Evolutionary conservation across 257 asterid genomes (phyloP).

Genomic region (Solanum dulcamara): DNA sequence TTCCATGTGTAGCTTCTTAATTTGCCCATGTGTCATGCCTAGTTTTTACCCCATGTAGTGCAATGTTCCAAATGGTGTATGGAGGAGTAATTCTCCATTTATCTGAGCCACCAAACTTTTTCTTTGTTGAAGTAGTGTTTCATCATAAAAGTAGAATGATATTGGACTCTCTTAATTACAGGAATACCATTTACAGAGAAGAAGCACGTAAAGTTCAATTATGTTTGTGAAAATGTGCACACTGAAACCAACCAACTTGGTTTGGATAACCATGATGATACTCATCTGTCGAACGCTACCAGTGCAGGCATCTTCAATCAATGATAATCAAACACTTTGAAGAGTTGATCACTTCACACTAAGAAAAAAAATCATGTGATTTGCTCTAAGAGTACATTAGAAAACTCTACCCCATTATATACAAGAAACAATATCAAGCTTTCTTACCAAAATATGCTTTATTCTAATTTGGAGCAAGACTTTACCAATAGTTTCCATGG

Average conservation of each 20-base stretch:
- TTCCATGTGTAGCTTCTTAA: too few species aligned
- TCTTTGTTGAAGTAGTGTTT: neutral
- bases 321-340: neutral
- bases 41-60: too few species aligned
- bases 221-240: neutral
- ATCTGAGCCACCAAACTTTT: neutral
- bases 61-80: neutral
- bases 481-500: conserved; percentile 39
- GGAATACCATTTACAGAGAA: neutral
- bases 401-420: neutral
- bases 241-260: neutral
- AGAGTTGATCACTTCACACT: neutral
- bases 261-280: neutral
- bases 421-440: neutral
- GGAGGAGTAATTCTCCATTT: neutral
- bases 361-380: neutral
- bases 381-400: neutral
- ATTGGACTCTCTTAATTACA: too few species aligned
- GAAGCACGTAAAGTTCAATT: too few species aligned
- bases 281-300: neutral
- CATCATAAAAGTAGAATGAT: too few species aligned
- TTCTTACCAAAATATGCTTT: neutral
- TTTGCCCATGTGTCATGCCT: too few species aligned
- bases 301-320: neutral
- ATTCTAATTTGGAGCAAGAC: neutral